Evolutionary conservation across 2,329 filamentous ascomycete species (phyloP).

Genomic region (Zymoseptoria pseudotritici): DNA sequence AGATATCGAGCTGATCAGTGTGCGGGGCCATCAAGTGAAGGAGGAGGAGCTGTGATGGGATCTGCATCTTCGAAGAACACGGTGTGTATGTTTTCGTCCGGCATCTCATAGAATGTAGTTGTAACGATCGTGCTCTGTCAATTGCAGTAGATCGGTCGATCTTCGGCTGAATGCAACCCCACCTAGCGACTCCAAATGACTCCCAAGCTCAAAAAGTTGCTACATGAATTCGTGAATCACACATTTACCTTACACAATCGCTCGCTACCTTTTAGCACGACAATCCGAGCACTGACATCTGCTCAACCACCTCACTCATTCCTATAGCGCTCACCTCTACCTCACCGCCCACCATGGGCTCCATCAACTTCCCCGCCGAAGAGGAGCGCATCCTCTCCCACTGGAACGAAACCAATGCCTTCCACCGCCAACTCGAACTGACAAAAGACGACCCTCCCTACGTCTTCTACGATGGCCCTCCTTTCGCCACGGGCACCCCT

Average conservation of each 20-base stretch:
- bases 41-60: constrained; percentile 25
- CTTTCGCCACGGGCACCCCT: constrained; percentile 50
- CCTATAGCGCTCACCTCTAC: neutral
- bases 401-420: constrained; percentile 91
- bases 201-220: neutral
- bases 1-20: constrained; percentile 23
- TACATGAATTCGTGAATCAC: neutral
- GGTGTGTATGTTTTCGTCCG: neutral
- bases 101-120: neutral
- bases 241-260: neutral
- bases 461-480: constrained; percentile 78
- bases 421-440: constrained; percentile 78
- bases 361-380: constrained; percentile 78
- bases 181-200: neutral
- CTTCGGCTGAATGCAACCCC: neutral
- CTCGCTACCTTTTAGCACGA: neutral
- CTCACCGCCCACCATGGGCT: constrained; percentile 31
- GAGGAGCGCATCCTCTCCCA: constrained; percentile 76
- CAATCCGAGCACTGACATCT: neutral
- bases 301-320: neutral
- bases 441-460: constrained; percentile 76
- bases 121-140: neutral
- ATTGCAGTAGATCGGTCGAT: neutral
- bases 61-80: neutral
- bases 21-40: constrained; percentile 20